A percentile compares a stretch with the other conserved stretches of the same genome.
phyloP scores from a whole-genome alignment of 495 filamentous ascomycete species.

The Tuber magnatum region DNA sequence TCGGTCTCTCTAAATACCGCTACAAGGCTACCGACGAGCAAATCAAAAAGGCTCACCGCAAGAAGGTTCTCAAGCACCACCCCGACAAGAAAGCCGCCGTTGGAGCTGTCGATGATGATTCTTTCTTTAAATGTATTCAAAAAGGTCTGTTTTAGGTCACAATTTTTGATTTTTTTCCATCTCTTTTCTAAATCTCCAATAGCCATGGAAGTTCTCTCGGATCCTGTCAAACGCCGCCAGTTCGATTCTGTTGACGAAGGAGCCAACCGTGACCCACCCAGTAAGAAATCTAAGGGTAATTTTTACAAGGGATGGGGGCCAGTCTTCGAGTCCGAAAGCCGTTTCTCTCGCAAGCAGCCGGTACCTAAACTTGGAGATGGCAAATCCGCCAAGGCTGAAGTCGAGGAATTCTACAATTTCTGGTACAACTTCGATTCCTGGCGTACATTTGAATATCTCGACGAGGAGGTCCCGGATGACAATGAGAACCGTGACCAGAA shows the following conservation, averaged over 20 bases:
- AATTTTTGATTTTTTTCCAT: background rate
- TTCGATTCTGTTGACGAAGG: conserved; percentile 93
- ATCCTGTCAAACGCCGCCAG: conserved; percentile 87
- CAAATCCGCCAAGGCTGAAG: conserved; percentile 74
- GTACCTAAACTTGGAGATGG: conserved; percentile 81
- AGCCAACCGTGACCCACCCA: conserved; percentile 82
- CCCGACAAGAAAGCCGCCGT: conserved; percentile 96
- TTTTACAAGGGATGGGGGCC: conserved; percentile 89
- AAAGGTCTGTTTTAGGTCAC: conserved; percentile 50
- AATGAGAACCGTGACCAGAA: conserved; percentile 98
- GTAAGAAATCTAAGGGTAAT: conserved; percentile 85
- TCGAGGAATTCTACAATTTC: conserved; percentile 97
- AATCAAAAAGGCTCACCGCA: conserved; percentile 96
- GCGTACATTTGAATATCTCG: conserved; percentile 94
- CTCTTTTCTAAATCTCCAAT: conserved; percentile 9
- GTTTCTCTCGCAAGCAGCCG: conserved; percentile 84
- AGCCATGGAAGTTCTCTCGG: conserved; percentile 78
- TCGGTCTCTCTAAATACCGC: conserved; percentile 86
- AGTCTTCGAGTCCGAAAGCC: conserved; percentile 80
- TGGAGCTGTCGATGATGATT: conserved; percentile 82
- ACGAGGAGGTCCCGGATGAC: conserved; percentile 97
- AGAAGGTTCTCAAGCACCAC: conserved; percentile 98
- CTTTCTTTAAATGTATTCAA: conserved; percentile 99
- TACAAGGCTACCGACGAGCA: conserved; percentile 89
- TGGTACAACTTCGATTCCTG: conserved; percentile 99